Conservation (phyloP, 805 yeast genomes). For the Wickerhamiella qilinensis region DNA sequence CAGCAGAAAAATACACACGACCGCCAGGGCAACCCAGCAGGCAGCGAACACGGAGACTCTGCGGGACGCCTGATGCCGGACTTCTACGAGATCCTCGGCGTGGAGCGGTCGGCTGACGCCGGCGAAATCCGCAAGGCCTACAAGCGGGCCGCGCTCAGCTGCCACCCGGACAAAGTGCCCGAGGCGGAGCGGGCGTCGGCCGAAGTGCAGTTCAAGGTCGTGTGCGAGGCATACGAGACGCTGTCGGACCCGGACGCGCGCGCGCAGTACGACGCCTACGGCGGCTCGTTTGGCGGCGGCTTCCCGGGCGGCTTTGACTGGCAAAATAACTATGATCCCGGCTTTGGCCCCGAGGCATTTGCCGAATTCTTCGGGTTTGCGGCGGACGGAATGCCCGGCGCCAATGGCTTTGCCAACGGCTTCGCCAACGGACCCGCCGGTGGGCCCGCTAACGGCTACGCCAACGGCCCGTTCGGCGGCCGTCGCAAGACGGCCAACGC, state of each 20-base stretch:
- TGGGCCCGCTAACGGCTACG: constrained; percentile 1
- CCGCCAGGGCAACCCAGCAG: too few species aligned
- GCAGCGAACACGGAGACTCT: too few species aligned
- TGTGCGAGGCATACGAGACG: constrained; percentile 73
- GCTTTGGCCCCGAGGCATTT: constrained; percentile 59
- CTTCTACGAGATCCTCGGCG: constrained; percentile 53
- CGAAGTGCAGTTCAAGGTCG: constrained; percentile 67
- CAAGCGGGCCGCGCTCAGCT: constrained; percentile 60
- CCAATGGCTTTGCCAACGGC: constrained; percentile 2
- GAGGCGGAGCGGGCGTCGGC: constrained; percentile 53
- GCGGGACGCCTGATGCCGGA: too few species aligned
- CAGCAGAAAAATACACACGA: too few species aligned
- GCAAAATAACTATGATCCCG: constrained; percentile 25
- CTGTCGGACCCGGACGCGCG: constrained; percentile 42
- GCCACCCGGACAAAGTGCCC: constrained; percentile 80
- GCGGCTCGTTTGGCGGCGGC: constrained; percentile 19
- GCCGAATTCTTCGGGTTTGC: constrained; percentile 47
- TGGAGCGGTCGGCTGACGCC: constrained; percentile 45
- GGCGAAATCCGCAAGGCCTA: constrained; percentile 73
- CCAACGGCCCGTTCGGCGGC: constrained; percentile 2
- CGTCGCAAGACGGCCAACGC: constrained; percentile 45
- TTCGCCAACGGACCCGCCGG: not conserved
- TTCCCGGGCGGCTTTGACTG: too few species aligned
- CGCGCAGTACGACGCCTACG: constrained; percentile 23
- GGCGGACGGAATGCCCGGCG: too few species aligned